These are phyloP conservation scores for Lobosporangium transversale DNA, from an alignment of 192 early-diverging fungal genomes.

Conservation along the genomic window DNA sequence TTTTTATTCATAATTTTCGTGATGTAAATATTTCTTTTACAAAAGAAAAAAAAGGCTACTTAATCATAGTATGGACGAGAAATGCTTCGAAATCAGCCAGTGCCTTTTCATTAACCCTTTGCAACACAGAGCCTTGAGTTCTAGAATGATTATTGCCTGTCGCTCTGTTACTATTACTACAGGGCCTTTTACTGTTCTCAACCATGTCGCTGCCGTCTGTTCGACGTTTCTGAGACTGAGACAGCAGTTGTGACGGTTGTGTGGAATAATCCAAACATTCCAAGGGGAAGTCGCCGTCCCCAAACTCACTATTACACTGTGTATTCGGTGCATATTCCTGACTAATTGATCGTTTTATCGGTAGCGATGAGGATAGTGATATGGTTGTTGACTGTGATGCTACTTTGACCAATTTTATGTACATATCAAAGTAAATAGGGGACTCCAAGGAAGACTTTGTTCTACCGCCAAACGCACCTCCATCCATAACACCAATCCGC, in stretches of 20 bases:
- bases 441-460: background rate
- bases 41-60: no score
- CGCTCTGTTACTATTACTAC: background rate
- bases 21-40: no score
- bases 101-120: background rate
- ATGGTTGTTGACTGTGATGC: background rate
- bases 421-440: background rate
- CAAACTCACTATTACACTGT: no score
- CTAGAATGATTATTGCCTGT: no score
- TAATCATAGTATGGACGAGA: conserved; percentile 2
- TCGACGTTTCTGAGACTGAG: conserved; percentile 7
- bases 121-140: background rate
- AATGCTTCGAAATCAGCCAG: background rate
- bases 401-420: background rate
- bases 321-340: no score
- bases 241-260: background rate
- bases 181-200: conserved; percentile 3
- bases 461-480: background rate
- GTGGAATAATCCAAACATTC: background rate
- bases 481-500: conserved; percentile 17
- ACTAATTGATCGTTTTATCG: background rate
- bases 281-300: background rate
- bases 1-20: no score
- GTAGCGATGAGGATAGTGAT: background rate
- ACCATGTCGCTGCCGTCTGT: background rate